Conservation (phyloP, 1,284 basidiomycete species). For the Ceratobasidium theobromae region DNA sequence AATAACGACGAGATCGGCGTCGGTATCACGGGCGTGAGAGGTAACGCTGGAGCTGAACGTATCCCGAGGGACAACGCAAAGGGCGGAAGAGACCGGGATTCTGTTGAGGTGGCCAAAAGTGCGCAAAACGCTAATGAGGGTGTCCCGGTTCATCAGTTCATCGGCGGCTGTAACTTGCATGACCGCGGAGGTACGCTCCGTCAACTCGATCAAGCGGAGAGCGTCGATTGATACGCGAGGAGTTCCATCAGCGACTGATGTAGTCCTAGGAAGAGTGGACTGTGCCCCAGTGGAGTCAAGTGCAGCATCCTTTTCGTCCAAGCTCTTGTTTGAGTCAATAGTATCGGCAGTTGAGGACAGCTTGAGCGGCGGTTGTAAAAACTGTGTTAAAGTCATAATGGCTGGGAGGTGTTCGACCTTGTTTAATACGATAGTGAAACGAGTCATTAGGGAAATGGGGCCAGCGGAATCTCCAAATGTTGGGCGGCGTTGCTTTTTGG, state of each 20-base stretch:
- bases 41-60: constrained; percentile 71
- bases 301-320: constrained; percentile 22
- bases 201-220: constrained; percentile 85
- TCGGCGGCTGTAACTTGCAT: constrained; percentile 74
- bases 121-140: constrained; percentile 76
- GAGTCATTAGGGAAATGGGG: constrained; percentile 46
- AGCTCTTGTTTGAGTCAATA: constrained; percentile 15
- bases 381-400: constrained; percentile 68
- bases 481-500: constrained; percentile 5
- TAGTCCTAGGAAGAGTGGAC: constrained; percentile 21
- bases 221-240: constrained; percentile 54
- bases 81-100: constrained; percentile 59
- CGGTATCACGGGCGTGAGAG: constrained; percentile 58
- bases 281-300: constrained; percentile 21
- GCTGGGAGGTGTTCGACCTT: constrained; percentile 82
- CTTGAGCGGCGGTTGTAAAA: constrained; percentile 53
- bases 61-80: constrained; percentile 68
- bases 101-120: constrained; percentile 78
- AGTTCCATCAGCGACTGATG: constrained; percentile 31
- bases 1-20: constrained; percentile 74
- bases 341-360: constrained; percentile 13
- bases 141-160: constrained; percentile 69
- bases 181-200: constrained; percentile 82
- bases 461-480: background rate
- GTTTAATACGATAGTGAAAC: constrained; percentile 86